Conservation (phyloP, 1,139 yeast genomes). For the Scheffersomyces cryptocercus region DNA sequence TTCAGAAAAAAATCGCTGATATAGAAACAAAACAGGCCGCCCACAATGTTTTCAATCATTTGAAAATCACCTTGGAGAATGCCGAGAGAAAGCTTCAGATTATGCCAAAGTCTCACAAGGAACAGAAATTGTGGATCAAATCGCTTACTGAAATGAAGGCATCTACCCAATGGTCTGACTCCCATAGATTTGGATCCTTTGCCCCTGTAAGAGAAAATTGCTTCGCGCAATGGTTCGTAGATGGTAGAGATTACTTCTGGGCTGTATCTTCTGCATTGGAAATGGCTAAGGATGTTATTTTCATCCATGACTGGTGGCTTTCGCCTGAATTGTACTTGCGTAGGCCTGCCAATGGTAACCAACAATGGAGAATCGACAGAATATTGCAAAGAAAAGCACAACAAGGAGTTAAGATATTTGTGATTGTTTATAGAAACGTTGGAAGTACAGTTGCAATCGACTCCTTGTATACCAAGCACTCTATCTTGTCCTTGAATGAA, state of each 20-base stretch:
- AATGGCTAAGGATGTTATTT: slow-evolving; percentile 92
- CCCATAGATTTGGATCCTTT: slow-evolving; percentile 81
- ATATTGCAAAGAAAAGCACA: slow-evolving; percentile 86
- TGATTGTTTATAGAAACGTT: slow-evolving; percentile 93
- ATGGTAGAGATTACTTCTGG: slow-evolving; percentile 96
- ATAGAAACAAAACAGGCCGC: slow-evolving; percentile 21
- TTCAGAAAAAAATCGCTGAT: slow-evolving; percentile 26
- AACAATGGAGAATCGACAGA: slow-evolving; percentile 90
- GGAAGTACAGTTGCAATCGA: slow-evolving; percentile 93
- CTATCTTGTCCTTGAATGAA: slow-evolving; percentile 76
- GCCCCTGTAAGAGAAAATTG: slow-evolving; percentile 88
- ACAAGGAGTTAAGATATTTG: slow-evolving; percentile 91
- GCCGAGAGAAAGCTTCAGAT: slow-evolving; percentile 76
- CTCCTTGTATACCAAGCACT: slow-evolving; percentile 91
- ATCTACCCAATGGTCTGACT: slow-evolving; percentile 68
- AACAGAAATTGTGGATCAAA: slow-evolving; percentile 73
- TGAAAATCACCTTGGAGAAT: slow-evolving; percentile 71
- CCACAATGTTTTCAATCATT: slow-evolving; percentile 39
- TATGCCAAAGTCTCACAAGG: slow-evolving; percentile 70
- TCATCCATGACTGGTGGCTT: slow-evolving; percentile 98
- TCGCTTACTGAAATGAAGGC: slow-evolving; percentile 72
- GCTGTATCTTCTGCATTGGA: slow-evolving; percentile 89
- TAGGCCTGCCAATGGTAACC: slow-evolving; percentile 94
- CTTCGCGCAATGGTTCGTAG: slow-evolving; percentile 96
- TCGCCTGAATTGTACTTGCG: slow-evolving; percentile 91